Conservation (phyloP, 2,329 filamentous ascomycete species). For the Thelonectria olida region DNA sequence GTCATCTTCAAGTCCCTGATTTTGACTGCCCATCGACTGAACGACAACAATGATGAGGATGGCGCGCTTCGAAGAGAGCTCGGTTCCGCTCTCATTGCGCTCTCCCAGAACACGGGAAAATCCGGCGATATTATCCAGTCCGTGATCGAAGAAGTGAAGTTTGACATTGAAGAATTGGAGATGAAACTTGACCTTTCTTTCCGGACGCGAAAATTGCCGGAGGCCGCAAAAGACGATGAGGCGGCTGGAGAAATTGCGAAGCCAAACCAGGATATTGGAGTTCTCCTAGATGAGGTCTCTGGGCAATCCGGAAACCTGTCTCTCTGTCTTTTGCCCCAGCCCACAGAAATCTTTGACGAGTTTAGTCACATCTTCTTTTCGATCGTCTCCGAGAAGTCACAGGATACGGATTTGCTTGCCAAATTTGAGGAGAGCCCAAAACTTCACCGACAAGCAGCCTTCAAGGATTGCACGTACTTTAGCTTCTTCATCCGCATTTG, state of each 20-base stretch:
- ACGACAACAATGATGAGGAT: constrained; percentile 62
- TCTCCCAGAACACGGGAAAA: constrained; percentile 68
- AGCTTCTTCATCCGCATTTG: constrained; percentile 81
- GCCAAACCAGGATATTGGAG: constrained; percentile 50
- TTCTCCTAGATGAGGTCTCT: constrained; percentile 51
- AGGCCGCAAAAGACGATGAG: constrained; percentile 54
- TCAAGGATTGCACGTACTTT: constrained; percentile 72
- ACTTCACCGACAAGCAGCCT: constrained; percentile 62
- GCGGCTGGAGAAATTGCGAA: constrained; percentile 41
- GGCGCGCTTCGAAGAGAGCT: constrained; percentile 69
- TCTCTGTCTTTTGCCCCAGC: constrained; percentile 62
- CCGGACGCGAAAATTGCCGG: constrained; percentile 63
- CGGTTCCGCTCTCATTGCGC: constrained; percentile 71
- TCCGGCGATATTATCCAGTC: constrained; percentile 71
- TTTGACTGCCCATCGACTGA: constrained; percentile 65
- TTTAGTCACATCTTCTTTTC: constrained; percentile 67
- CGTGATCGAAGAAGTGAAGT: constrained; percentile 72
- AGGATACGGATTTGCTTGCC: constrained; percentile 51
- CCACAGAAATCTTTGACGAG: constrained; percentile 64
- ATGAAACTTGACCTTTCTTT: constrained; percentile 77
- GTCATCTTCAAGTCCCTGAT: constrained; percentile 74
- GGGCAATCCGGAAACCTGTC: constrained; percentile 49
- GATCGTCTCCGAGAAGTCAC: constrained; percentile 56
- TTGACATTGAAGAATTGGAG: constrained; percentile 80
- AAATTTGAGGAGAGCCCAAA: constrained; percentile 65